A percentile compares a stretch with the other conserved stretches of the same genome.
phyloP scores from a whole-genome alignment of 2,329 filamentous ascomycete species.

The Neofusicoccum sp. region DNA sequence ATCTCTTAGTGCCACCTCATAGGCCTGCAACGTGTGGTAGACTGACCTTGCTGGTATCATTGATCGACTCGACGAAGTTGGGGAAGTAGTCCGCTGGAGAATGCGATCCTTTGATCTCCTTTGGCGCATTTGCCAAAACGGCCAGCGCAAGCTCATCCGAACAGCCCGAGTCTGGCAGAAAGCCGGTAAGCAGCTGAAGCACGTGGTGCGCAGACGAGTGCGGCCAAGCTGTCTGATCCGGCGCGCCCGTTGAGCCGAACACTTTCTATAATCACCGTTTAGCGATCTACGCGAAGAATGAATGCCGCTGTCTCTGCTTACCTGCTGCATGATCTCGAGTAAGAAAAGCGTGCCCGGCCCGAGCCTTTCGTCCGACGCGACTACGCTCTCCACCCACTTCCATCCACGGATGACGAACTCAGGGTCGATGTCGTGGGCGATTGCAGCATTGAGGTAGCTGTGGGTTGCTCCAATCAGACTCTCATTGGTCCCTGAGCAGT shows the following conservation, averaged over 20 bases:
- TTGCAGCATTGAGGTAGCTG: conserved; percentile 30
- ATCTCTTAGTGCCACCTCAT: not conserved
- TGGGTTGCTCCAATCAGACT: conserved; percentile 22
- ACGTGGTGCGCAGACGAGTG: conserved; percentile 29
- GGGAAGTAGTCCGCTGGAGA: conserved; percentile 29
- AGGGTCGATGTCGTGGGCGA: conserved; percentile 30
- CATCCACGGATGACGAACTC: conserved; percentile 30
- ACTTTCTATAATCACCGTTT: not conserved
- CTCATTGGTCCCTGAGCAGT: conserved; percentile 28
- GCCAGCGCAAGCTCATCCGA: conserved; percentile 25
- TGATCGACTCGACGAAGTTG: conserved; percentile 30
- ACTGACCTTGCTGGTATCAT: conserved; percentile 23
- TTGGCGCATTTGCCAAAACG: conserved; percentile 23
- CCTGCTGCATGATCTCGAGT: conserved; percentile 34
- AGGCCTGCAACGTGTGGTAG: not conserved
- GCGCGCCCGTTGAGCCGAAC: conserved; percentile 26
- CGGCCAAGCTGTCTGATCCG: conserved; percentile 30
- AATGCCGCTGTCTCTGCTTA: not conserved
- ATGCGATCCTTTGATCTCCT: conserved; percentile 25
- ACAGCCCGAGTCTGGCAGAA: conserved; percentile 24
- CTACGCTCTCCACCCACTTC: conserved; percentile 32
- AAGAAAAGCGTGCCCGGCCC: conserved; percentile 29
- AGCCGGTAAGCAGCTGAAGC: conserved; percentile 30
- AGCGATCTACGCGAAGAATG: not conserved
- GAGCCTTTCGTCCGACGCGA: conserved; percentile 25